These are phyloP conservation scores for Pyricularia sp. DNA, from an alignment of 2,329 filamentous ascomycete species.

Conservation along the genomic window DNA sequence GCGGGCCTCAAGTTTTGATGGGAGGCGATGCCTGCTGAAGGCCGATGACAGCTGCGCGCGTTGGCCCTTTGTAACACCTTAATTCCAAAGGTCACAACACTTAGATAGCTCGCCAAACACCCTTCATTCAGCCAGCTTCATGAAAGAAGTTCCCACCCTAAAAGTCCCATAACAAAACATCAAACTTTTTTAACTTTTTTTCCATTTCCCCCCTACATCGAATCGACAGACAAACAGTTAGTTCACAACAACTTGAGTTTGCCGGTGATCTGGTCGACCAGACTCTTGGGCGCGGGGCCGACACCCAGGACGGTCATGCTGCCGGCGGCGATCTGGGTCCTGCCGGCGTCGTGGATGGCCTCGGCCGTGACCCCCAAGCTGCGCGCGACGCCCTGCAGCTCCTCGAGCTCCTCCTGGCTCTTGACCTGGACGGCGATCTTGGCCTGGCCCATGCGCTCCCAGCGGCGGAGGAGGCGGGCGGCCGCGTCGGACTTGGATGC, in stretches of 20 bases:
- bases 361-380: constrained; percentile 80
- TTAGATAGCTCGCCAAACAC: background rate
- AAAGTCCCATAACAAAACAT: background rate
- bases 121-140: background rate
- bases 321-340: constrained; percentile 91
- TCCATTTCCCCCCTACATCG: too few relatives aligned
- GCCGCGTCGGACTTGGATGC: constrained; percentile 42
- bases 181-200: background rate
- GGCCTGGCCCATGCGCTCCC: constrained; percentile 80
- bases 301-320: constrained; percentile 88
- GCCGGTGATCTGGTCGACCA: constrained; percentile 80
- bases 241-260: constrained; percentile 70
- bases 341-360: constrained; percentile 88
- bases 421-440: constrained; percentile 91
- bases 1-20: background rate
- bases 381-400: constrained; percentile 66
- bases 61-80: background rate
- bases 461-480: constrained; percentile 62
- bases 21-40: background rate
- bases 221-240: background rate
- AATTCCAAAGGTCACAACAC: background rate
- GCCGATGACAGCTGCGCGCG: background rate
- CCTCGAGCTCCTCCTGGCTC: constrained; percentile 72
- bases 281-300: constrained; percentile 70
- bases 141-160: background rate